Conservation (phyloP, 768 basidiomycete species). For the Auricularia auricula-judae region DNA sequence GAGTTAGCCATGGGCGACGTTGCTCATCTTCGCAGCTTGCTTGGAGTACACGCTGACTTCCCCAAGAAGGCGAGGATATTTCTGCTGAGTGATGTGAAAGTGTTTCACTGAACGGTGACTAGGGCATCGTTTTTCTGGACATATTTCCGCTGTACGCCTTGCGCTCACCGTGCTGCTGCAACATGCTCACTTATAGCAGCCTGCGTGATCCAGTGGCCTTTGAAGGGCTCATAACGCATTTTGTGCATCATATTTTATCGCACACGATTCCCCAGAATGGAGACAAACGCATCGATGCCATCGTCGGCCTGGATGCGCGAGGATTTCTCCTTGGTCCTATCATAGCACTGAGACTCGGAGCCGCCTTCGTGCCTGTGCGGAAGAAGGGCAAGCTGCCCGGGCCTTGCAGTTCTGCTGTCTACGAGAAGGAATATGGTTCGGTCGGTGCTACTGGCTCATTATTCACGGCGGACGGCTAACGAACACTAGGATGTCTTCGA, state of each 20-base stretch:
- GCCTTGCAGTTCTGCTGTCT: conserved; percentile 56
- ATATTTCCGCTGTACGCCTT: conserved; percentile 56
- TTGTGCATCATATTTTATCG: conserved; percentile 76
- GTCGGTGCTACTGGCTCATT: conserved; percentile 15
- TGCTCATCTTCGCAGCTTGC: conserved; percentile 49
- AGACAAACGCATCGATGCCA: conserved; percentile 69
- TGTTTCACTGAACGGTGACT: conserved; percentile 1
- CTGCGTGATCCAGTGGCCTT: conserved; percentile 77
- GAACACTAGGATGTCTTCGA: conserved; percentile 78
- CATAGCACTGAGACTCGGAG: conserved; percentile 80
- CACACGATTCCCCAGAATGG: conserved; percentile 53
- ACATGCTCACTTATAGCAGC: conserved; percentile 20
- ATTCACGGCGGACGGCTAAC: neutral
- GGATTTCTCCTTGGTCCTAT: conserved; percentile 93
- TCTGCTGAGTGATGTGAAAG: neutral
- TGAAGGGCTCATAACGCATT: conserved; percentile 83
- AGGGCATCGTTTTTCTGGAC: conserved; percentile 91
- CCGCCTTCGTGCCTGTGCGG: conserved; percentile 91
- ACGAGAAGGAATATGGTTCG: conserved; percentile 85
- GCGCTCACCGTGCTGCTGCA: neutral
- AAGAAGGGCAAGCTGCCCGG: conserved; percentile 96
- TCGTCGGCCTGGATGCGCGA: conserved; percentile 91
- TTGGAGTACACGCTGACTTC: conserved; percentile 63
- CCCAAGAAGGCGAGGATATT: conserved; percentile 68
- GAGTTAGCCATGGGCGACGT: conserved; percentile 55